Base-by-base conservation (phyloP, 2,329 filamentous ascomycete species). In the Aspergillus texensis region DNA sequence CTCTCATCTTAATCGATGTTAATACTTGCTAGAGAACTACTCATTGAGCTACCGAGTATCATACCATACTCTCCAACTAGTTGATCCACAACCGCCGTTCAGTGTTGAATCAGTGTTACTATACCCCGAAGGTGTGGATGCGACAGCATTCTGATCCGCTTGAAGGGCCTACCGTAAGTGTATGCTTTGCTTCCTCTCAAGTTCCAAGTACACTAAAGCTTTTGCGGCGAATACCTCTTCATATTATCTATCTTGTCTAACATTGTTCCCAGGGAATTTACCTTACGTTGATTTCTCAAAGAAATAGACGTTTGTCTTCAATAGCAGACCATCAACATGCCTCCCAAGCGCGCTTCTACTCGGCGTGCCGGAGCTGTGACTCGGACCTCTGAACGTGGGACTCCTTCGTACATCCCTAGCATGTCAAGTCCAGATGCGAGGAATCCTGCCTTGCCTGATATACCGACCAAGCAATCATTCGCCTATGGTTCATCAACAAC, bases 401-500 rank as follows among this genome's bases (percentile, higher is more conserved):
- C 59, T 50, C 56, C 62, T 53, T 67, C 58, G 48, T 64, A 62
- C 50, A 61, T 63, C 52, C 61, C 67, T 52, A 66, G 46, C 12
- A 65, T 67, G 39, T 69, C 67, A 55, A 78, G 58, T 46, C 61
- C 63, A 32, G 60, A 41, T 32, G 55, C 57, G 43, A 67, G 56
- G 36, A 67, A 72, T 64, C 72, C 74, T 48, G 65, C 62, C 58
- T 67, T 81, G 39, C 78, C 78, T 8, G 71, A 74, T 57, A 68
- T 80, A 55, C 76, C 78, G 46, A 75, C 75, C 28, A 75, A 77
- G 59, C 74, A 76, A 53, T 79, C 79, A 1, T 80, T 76, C 61
- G 76, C 76, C 16, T 80, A 81, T 71, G 79, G 79, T 32, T 75
- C 77, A 9, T 73, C 72, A 24, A 72, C 73, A 26, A 74, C 75